Evolutionary conservation across 75 land plant species (phyloP), one percentile per base, ranked within the genome.

Genomic region (Gnetum montanum): DNA sequence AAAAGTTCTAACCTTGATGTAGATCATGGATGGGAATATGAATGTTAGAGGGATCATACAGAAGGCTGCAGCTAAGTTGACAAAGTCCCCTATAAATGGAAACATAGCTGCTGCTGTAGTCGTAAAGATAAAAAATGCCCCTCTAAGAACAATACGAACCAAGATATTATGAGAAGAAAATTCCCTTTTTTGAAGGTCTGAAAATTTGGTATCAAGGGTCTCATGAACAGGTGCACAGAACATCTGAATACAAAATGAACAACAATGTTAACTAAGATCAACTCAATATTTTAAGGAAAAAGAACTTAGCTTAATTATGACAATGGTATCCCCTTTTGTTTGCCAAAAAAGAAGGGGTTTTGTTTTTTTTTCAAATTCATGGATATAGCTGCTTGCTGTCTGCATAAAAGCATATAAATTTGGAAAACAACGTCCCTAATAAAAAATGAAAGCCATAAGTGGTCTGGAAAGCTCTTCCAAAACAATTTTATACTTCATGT

Each of bases 71-170:
- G 54, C 11, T 0, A 80, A 35, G 37, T 68, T 71, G 15, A 69
- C 44, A 43, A 80, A 80, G 41, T 80, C 83, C 6, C 80, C 79
- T 41, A 80, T 52, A 67, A 80, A 80, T n/a, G 83, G 83, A 37
- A 80, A 34, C 46, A 60, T 35, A 6, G 80, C 80, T 10, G 75
- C 62, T 0, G 66, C 51, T 25, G 71, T 52, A 13, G 72, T 71
- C 33, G 56, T 75, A 2, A 50, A 23, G 0, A 62, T 44, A 25
- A 80, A 67, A 54, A 62, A 50, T 18, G 44, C 4, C 1, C 13
- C 34, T 19, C 83, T 59, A 20, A 76, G 41, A 35, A 64, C 2
- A 45, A 67, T 50, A 16, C 75, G 47, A n/a, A 65, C 43, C 5
- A 34, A 30, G 4, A 64, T 8, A 66, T 68, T 75, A 27, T 66